These are phyloP conservation scores for Secale cereale DNA, from an alignment of 176 grass and related monocot genomes.

Conservation along the genomic window DNA sequence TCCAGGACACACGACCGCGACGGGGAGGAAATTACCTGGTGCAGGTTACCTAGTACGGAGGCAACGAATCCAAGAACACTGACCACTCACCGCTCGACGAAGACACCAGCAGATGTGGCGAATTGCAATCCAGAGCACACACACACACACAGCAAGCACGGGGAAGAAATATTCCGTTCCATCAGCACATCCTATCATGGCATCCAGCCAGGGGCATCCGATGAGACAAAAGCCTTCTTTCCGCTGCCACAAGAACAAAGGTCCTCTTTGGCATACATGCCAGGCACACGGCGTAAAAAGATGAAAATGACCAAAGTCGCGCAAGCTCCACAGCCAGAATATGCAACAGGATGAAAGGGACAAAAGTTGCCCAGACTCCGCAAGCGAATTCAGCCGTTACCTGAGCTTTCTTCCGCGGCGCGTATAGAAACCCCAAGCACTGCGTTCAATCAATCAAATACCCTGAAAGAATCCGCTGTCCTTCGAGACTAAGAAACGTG, in stretches of 20 bases:
- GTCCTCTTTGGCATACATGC: not conserved
- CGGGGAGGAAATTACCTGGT: not conserved
- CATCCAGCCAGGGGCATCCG: conserved; percentile 10
- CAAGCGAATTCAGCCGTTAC: not conserved
- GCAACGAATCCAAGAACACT: not conserved
- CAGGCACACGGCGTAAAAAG: not conserved
- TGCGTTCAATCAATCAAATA: not conserved
- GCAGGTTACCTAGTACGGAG: conserved; percentile 3
- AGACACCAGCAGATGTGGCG: not conserved
- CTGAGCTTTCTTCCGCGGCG: not conserved
- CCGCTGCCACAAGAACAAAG: not conserved
- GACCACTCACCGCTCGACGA: not conserved
- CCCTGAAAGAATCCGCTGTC: not conserved
- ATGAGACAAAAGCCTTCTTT: not conserved
- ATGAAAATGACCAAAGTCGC: conserved; percentile 22
- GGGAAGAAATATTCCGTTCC: not conserved
- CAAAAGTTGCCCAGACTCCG: not conserved
- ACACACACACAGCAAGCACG: too few species aligned
- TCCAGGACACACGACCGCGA: conserved; percentile 9
- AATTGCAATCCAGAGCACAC: not conserved
- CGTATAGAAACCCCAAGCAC: not conserved
- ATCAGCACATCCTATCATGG: conserved; percentile 4
- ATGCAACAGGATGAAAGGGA: conserved; percentile 17
- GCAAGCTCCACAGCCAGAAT: not conserved
- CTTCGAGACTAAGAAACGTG: not conserved